Base-by-base conservation (phyloP, 2,329 filamentous ascomycete genomes). In the Cladophialophora psammophila region DNA sequence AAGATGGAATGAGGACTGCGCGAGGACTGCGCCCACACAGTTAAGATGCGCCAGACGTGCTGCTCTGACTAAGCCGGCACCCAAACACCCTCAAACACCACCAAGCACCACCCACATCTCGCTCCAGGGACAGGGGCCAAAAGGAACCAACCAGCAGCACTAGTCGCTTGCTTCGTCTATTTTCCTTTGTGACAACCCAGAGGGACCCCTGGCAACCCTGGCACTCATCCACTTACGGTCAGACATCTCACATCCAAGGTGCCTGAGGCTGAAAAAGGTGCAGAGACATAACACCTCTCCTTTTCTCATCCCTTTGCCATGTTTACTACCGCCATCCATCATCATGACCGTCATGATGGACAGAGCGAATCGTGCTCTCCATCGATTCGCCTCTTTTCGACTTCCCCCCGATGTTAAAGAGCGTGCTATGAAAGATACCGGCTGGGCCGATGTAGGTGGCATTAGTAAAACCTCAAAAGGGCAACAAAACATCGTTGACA, bases 361-460 rank as follows among this genome's bases (percentile, higher is more conserved):
- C 26, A 40, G 60, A 54, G 61, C 59, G 20, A 42, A 32, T 32
- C 45, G 40, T 31, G 35, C 35, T 40, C 32, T 69, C 10, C 50
- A 48, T 52, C 32, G 31, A 8, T 36, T 58, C 13, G 35, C 26
- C 12, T 35, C 34, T 50, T 66, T 66, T 45, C 50, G 59, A 31
- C 50, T 68, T 12, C 52, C 55, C 35, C 50, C 59, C 12, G 66
- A 73, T 56, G 69, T 59, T 38, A 60, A 68, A 20, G 69, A 66
- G 36, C 67, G 66, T 26, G 70, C 69, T 3, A 65, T 75, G 65
- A 69, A 71, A 63, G 72, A 74, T 13, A 75, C 69, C 35, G 64
- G 65, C 48, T 75, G 72, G 72, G 73, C 71, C 18, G 73, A 75
- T 70, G 74, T 75, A 66, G 55, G 72, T 60, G 18, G 42, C 18